Percentiles rank a stretch among this genome's conserved stretches.
These are phyloP conservation scores for Backusella liffmaniae DNA, from an alignment of 192 early-diverging fungal species.

Conservation along the genomic window DNA sequence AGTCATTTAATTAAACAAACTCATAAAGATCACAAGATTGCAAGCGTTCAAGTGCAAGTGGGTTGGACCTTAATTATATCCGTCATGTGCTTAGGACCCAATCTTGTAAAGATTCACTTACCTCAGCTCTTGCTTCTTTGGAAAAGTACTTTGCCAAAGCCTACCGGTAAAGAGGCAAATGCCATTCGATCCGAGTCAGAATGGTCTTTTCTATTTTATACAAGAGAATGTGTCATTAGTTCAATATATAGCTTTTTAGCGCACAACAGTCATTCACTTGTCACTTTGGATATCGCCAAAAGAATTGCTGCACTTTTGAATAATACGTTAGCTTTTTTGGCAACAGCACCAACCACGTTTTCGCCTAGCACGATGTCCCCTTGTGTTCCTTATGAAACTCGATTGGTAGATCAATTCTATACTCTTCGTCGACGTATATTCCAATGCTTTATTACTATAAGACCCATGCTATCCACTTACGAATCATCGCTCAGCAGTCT, in stretches of 20 bases:
- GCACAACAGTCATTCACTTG: constrained; percentile 63
- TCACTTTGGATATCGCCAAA: constrained; percentile 75
- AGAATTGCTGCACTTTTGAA: constrained; percentile 70
- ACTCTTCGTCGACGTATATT: constrained; percentile 64
- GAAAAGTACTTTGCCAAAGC: constrained; percentile 78
- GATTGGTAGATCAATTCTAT: constrained; percentile 51
- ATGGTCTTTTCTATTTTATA: constrained; percentile 57
- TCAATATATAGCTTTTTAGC: constrained; percentile 71
- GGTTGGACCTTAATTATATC: constrained; percentile 79
- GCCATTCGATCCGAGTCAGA: constrained; percentile 58
- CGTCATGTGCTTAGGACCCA: constrained; percentile 75
- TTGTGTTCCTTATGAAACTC: constrained; percentile 43
- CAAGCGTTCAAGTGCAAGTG: constrained; percentile 64
- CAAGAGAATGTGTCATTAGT: constrained; percentile 64
- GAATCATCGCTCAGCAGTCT: constrained; percentile 49
- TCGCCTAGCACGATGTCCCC: constrained; percentile 36
- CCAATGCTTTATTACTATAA: constrained; percentile 66
- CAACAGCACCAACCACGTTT: constrained; percentile 52
- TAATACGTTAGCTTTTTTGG: constrained; percentile 66
- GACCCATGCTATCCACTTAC: constrained; percentile 51
- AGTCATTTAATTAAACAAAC: constrained; percentile 69
- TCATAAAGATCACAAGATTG: constrained; percentile 60
- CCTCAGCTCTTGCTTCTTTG: constrained; percentile 77
- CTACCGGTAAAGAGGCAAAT: constrained; percentile 62
- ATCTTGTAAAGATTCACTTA: constrained; percentile 78